These are phyloP conservation scores for Ambrosia artemisiifolia DNA, from an alignment of 129 eudicot genomes.

Conservation along the genomic window DNA sequence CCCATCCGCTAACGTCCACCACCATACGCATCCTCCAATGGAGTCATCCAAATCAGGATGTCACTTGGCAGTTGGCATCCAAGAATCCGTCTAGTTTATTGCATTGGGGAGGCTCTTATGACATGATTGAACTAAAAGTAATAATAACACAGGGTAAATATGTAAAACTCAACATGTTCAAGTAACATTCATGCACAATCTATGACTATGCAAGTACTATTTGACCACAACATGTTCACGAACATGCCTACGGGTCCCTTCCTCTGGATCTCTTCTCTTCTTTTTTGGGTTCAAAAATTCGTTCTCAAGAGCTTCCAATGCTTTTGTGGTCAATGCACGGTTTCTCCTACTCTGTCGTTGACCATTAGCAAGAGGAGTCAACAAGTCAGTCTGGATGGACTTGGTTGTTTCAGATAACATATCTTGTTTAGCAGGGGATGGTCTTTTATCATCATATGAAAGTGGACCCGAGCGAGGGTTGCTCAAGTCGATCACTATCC, in stretches of 20 bases:
- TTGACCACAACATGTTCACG: constrained; percentile 10
- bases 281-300: constrained; percentile 34
- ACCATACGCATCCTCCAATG: too few relatives aligned
- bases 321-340: constrained; percentile 50
- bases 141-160: not conserved
- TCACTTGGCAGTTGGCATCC: too few relatives aligned
- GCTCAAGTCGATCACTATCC: constrained; percentile 39
- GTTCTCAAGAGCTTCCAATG: constrained; percentile 51
- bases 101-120: too few relatives aligned
- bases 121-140: not conserved
- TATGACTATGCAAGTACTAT: not conserved
- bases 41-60: too few relatives aligned
- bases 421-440: not conserved
- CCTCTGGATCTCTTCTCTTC: constrained; percentile 27
- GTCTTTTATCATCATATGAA: constrained; percentile 13
- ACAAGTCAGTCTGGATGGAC: not conserved
- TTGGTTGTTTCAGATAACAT: constrained; percentile 3
- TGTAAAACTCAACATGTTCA: not conserved
- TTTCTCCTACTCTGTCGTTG: constrained; percentile 55
- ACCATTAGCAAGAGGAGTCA: constrained; percentile 18
- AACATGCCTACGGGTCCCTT: constrained; percentile 30
- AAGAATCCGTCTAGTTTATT: too few relatives aligned
- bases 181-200: not conserved
- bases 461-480: constrained; percentile 29
- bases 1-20: too few relatives aligned